Evolutionary conservation across 2,329 filamentous ascomycete species (phyloP), one percentile per base, ranked within the genome.

Genomic region (Colletotrichum sublineola): DNA sequence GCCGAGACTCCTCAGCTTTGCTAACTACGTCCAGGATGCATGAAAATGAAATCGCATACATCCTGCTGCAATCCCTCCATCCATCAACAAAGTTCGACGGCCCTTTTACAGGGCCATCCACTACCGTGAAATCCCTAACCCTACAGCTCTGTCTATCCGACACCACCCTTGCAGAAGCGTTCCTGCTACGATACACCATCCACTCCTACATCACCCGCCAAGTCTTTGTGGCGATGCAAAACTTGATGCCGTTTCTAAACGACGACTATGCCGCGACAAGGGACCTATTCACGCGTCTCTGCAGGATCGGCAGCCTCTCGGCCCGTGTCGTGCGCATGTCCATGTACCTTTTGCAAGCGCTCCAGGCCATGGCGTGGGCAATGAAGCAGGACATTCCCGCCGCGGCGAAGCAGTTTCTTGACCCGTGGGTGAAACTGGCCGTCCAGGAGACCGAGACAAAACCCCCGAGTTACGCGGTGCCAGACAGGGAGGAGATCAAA

Each of bases 341-440:
- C 18, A 62, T 73, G 46, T 64, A 73, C 66, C 70, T 73, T 0
- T 42, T 73, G 1, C 70, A 73, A 55, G 70, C 70, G 24, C 58
- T 63, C 15, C 70, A 73, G 20, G 70, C 66, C 29, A 73, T 73
- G 70, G 70, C 70, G 14, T 73, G 70, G 70, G 70, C 70, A 3
- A 73, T 70, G 70, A 70, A 73, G 38, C 61, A 64, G 38, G 61
- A 70, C 29, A 69, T 73, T 0, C 70, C 70, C 24, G 53, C 42
- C n/a, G 55, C 46, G 2, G 70, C 70, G 24, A 60, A 55, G 40
- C 66, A 55, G 24, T 63, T 65, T 46, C 70, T 73, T 12, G 66
- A 73, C 2, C 70, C 70, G 1, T 73, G 70, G 70, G 70, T 73
- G 9, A 73, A 61, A 12, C 33, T 73, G 38, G 70, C 70, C 12